Conservation (phyloP, 73 alveolate genomes). For the Blepharisma japonicum region DNA sequence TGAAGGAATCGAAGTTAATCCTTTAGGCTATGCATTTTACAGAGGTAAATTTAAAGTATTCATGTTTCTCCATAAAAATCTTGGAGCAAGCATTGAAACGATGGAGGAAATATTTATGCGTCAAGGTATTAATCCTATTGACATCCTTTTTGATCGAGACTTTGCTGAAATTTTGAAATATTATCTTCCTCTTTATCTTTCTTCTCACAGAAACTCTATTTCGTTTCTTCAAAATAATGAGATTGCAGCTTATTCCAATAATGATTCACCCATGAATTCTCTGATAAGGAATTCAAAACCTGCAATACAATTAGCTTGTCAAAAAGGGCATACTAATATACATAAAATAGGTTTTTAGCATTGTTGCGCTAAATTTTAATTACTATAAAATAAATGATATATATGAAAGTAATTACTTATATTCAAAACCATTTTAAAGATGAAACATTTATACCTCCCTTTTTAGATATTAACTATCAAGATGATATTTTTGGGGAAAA, state of each 20-base stretch:
- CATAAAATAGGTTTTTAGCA: too few relatives aligned
- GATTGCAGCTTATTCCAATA: too few relatives aligned
- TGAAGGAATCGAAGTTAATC: too few relatives aligned
- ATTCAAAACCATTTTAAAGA: not conserved
- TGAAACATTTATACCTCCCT: not conserved
- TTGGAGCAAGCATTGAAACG: not conserved
- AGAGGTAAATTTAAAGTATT: not conserved
- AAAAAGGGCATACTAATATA: too few relatives aligned
- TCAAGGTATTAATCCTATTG: not conserved
- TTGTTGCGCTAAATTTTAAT: too few relatives aligned
- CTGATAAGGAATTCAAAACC: too few relatives aligned
- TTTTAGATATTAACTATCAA: not conserved
- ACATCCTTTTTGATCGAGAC: not conserved
- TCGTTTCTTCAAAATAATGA: too few relatives aligned
- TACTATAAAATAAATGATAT: too few relatives aligned
- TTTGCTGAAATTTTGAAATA: not conserved
- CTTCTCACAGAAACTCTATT: too few relatives aligned
- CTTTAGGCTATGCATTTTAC: constrained; percentile 1
- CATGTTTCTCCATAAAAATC: not conserved
- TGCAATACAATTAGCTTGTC: too few relatives aligned
- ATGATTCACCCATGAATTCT: too few relatives aligned
- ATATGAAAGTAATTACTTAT: too few relatives aligned
- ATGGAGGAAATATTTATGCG: not conserved
- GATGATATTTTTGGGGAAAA: constrained; percentile 6
- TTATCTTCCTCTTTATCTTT: not conserved